A percentile compares a stretch with the other conserved stretches of the same genome.
Conservation (phyloP, 768 basidiomycete genomes). For the Podaxis rugospora region DNA sequence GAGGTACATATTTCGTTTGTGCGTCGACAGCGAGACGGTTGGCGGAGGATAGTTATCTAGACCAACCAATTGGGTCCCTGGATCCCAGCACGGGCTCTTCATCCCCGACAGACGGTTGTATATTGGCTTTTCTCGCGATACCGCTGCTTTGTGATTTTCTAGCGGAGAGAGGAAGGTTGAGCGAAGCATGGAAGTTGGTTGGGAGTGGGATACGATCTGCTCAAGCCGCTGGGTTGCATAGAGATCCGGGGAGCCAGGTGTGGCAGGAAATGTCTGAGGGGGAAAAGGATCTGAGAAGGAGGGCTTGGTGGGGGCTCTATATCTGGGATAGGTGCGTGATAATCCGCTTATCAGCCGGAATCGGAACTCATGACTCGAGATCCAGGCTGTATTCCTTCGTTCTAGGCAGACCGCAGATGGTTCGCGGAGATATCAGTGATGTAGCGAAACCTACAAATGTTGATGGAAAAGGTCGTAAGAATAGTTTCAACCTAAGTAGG, state of each 20-base stretch:
- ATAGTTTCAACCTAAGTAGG: conserved; percentile 33
- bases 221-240: conserved; percentile 38
- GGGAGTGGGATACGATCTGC: conserved; percentile 36
- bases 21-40: conserved; percentile 42
- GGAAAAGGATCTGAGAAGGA: conserved; percentile 34
- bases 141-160: conserved; percentile 42
- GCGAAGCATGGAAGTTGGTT: conserved; percentile 46
- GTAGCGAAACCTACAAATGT: conserved; percentile 30
- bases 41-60: conserved; percentile 40
- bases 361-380: conserved; percentile 9
- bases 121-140: conserved; percentile 41
- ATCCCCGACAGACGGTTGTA: conserved; percentile 42
- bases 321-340: conserved; percentile 37
- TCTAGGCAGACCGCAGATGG: conserved; percentile 41
- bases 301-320: conserved; percentile 41
- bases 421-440: conserved; percentile 30
- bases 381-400: conserved; percentile 37
- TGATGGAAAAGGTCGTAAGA: conserved; percentile 27
- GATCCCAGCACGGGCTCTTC: conserved; percentile 15
- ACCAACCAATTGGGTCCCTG: conserved; percentile 27
- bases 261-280: conserved; percentile 42
- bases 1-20: conserved; percentile 33
- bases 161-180: conserved; percentile 40
- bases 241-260: conserved; percentile 35
- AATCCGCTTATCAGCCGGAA: background rate